Percentiles rank a stretch among this genome's conserved stretches.
Conservation (phyloP, 768 basidiomycete genomes). For the Russula ochroleuca region DNA sequence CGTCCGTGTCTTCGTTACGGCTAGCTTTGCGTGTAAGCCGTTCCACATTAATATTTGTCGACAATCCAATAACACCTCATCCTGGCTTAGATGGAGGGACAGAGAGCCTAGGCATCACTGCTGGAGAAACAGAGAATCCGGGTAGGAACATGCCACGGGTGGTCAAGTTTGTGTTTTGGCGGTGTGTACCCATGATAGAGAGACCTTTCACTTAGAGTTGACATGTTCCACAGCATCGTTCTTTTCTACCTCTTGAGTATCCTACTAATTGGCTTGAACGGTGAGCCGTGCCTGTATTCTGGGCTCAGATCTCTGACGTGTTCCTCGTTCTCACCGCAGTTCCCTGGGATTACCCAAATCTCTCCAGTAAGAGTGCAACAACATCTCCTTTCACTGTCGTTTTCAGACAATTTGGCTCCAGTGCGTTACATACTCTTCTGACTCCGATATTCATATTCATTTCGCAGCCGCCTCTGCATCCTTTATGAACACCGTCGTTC, state of each 20-base stretch:
- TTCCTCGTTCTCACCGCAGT: slow-evolving; percentile 39
- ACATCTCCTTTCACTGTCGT: slow-evolving; percentile 90
- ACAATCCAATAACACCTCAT: slow-evolving; percentile 4
- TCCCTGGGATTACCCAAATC: slow-evolving; percentile 70
- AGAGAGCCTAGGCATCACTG: slow-evolving; percentile 88
- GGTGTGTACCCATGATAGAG: slow-evolving; percentile 40
- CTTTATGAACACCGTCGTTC: slow-evolving; percentile 81
- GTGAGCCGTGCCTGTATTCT: slow-evolving; percentile 37
- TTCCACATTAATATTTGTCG: background rate
- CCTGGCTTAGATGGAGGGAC: slow-evolving; percentile 65
- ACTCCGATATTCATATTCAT: background rate
- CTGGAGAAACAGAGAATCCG: slow-evolving; percentile 87
- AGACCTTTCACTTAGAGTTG: background rate
- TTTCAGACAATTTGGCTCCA: slow-evolving; percentile 68
- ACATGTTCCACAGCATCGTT: slow-evolving; percentile 51
- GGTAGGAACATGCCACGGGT: slow-evolving; percentile 82
- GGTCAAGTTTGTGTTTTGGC: slow-evolving; percentile 88
- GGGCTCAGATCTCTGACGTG: background rate
- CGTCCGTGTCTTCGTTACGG: slow-evolving; percentile 76
- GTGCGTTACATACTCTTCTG: slow-evolving; percentile 37
- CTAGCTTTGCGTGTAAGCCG: slow-evolving; percentile 75
- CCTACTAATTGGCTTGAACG: slow-evolving; percentile 77
- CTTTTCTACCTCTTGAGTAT: slow-evolving; percentile 79
- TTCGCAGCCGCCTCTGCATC: slow-evolving; percentile 60
- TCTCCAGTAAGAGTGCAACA: slow-evolving; percentile 64